phyloP scores from a whole-genome alignment of 495 filamentous ascomycete genomes.

The Aspergillus mulundensis region DNA sequence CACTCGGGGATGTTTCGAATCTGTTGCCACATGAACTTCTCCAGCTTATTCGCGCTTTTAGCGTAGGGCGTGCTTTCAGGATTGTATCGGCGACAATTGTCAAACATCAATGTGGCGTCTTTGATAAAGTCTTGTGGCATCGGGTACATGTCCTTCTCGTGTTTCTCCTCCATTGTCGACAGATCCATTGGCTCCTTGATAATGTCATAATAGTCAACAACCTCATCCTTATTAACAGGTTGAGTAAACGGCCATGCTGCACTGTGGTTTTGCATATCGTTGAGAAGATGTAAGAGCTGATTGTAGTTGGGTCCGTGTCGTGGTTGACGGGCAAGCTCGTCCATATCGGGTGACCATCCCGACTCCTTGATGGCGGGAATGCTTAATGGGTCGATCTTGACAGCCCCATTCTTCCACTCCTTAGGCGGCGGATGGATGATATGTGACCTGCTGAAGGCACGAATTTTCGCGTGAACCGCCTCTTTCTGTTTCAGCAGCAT shows the following conservation, averaged over 20 bases:
- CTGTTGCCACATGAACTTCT: constrained; percentile 96
- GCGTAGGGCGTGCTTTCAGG: constrained; percentile 93
- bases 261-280: constrained; percentile 90
- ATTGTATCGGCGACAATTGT: constrained; percentile 95
- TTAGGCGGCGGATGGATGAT: constrained; percentile 80
- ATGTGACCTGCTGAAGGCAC: constrained; percentile 84
- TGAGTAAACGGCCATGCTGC: constrained; percentile 91
- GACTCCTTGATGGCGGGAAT: constrained; percentile 82
- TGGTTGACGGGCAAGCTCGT: constrained; percentile 92
- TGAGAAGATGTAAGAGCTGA: constrained; percentile 85
- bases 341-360: constrained; percentile 97
- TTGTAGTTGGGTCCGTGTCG: constrained; percentile 96
- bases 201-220: constrained; percentile 95
- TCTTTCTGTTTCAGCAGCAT: constrained; percentile 99
- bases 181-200: constrained; percentile 99
- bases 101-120: constrained; percentile 87
- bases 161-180: constrained; percentile 90
- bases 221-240: constrained; percentile 92
- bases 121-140: constrained; percentile 90
- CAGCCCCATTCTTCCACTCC: constrained; percentile 69
- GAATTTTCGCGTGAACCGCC: constrained; percentile 87
- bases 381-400: constrained; percentile 73
- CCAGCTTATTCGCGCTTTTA: constrained; percentile 90
- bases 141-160: constrained; percentile 88
- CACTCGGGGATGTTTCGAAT: constrained; percentile 93